Evolutionary conservation across 108 stramenopile species (phyloP), one percentile per base, ranked within the genome.

Genomic region (Asterionellopsis glacialis): DNA sequence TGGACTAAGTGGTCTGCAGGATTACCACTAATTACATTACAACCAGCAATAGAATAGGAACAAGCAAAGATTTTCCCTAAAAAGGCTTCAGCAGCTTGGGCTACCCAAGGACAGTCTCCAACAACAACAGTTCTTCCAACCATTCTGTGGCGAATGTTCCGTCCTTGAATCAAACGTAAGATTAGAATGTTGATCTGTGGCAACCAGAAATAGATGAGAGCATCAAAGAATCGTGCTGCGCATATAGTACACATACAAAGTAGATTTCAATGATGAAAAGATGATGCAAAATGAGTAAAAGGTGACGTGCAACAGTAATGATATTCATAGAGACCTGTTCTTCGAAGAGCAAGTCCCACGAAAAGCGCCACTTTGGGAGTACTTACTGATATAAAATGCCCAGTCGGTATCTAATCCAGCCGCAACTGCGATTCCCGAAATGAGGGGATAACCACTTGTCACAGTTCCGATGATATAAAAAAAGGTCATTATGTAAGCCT

Each of bases 1-100:
- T 93, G 92, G 15, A 93, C 85, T 12, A 93, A 77, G 54, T 93
- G 88, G 60, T 93, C 92, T 13, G 67, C 38, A 33, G 85, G 82
- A 69, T 86, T 87, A 2, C 79, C 90, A 41, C 69, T 69, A 21
- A 88, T 57, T 3, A 93, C 88, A 43, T 80, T 82, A 6, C 84
- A 43, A 13, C 83, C 76, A 16, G 83, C 80, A 57, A 93, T 87
- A 41, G 60, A 59, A 64, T 93, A 93, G n/a, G 88, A 84, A 24
- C 73, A 69, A 39, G 86, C 78, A 76, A 90, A 93, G 18, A 82
- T 78, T 47, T 93, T 93, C 41, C 74, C 72, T 41, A 88, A 55
- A 70, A 85, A 93, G 15, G 82, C 85, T 52, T 93, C 92, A 1
- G 80, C 78, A 14, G 78, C 56, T 67, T 88, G 87, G 24, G 84